A percentile compares a stretch with the other conserved stretches of the same genome.
These are phyloP conservation scores for Serendipita indica DNA, from an alignment of 768 basidiomycete genomes.

Conservation along the genomic window DNA sequence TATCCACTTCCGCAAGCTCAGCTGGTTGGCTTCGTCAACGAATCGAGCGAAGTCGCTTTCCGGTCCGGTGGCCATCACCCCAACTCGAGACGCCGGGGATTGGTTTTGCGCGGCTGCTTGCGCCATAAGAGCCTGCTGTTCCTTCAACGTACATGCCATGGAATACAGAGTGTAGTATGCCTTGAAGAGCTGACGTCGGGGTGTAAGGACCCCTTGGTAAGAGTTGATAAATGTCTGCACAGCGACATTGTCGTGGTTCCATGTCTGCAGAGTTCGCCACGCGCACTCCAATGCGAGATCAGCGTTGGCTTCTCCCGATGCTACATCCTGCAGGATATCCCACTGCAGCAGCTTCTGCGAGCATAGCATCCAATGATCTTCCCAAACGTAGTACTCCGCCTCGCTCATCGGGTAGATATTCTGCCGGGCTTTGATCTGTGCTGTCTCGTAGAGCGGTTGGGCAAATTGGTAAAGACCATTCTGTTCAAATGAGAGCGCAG, in stretches of 20 bases:
- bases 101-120: not conserved
- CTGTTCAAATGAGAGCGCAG: slow-evolving; percentile 81
- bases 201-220: slow-evolving; percentile 74
- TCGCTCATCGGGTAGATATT: slow-evolving; percentile 84
- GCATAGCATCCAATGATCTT: slow-evolving; percentile 95
- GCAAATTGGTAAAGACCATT: slow-evolving; percentile 96
- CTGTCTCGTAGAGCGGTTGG: slow-evolving; percentile 71
- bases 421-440: slow-evolving; percentile 69
- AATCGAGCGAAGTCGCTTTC: slow-evolving; percentile 67
- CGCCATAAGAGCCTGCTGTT: not conserved
- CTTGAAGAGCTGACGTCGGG: slow-evolving; percentile 94
- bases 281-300: slow-evolving; percentile 90
- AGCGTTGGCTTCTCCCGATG: slow-evolving; percentile 73
- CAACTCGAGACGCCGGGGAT: not conserved
- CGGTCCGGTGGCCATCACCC: slow-evolving; percentile 68
- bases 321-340: slow-evolving; percentile 88
- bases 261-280: slow-evolving; percentile 64
- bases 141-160: not conserved
- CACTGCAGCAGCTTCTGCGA: slow-evolving; percentile 96
- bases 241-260: slow-evolving; percentile 41
- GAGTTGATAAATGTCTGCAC: slow-evolving; percentile 48
- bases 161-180: slow-evolving; percentile 62
- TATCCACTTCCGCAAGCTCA: slow-evolving; percentile 92
- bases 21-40: slow-evolving; percentile 91
- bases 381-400: slow-evolving; percentile 94